Conservation (phyloP, 2,329 filamentous ascomycete genomes). For the Penicillium palitans region DNA sequence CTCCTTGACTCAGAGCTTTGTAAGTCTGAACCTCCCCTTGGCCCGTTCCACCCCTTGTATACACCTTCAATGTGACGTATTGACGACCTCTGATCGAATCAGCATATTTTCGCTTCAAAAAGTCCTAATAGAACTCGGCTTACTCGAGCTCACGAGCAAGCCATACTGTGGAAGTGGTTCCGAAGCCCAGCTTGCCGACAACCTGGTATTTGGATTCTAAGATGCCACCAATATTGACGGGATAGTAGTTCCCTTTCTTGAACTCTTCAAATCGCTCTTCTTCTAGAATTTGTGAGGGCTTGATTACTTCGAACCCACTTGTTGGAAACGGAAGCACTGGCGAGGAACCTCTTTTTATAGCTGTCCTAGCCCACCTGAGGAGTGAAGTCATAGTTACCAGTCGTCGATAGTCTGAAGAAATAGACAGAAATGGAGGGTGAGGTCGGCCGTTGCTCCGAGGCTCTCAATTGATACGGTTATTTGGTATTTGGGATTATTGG, state of each 20-base stretch:
- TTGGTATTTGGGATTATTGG: background rate
- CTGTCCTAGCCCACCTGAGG: background rate
- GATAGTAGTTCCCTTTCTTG: background rate
- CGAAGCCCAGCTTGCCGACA: background rate
- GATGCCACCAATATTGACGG: background rate
- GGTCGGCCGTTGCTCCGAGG: background rate
- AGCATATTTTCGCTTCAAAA: background rate
- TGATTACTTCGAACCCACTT: background rate
- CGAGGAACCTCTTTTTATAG: background rate
- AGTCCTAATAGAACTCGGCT: background rate
- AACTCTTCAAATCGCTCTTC: background rate
- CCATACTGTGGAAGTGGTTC: background rate
- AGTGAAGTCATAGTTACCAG: background rate
- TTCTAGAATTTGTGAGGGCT: background rate
- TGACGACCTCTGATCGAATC: background rate
- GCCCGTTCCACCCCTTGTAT: slow-evolving; percentile 1
- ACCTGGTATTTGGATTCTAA: background rate
- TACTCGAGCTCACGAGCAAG: background rate
- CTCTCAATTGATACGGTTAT: background rate
- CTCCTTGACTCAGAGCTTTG: background rate
- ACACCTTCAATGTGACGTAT: slow-evolving; percentile 12
- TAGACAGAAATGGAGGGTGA: background rate
- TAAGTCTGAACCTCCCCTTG: slow-evolving; percentile 7
- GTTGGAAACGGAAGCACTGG: background rate
- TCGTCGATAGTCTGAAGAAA: background rate